Base-by-base conservation (phyloP, 768 basidiomycete species). In the Suillus variegatus region DNA sequence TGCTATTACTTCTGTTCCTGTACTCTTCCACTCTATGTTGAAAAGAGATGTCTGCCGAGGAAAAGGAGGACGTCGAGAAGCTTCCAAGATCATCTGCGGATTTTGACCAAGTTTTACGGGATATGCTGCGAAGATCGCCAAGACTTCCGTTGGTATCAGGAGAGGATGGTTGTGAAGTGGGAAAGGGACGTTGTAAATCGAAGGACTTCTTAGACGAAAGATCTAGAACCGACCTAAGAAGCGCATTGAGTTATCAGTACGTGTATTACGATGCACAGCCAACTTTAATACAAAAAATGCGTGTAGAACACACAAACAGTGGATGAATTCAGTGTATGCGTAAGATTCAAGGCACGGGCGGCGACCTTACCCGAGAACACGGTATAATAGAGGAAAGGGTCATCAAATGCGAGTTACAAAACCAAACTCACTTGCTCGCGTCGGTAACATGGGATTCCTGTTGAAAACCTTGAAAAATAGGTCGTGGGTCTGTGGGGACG, bases 401-500 rank as follows among this genome's bases (percentile, higher is more conserved):
- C 20, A 35, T 55, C 54, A 55, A 55, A 55, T 20, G 54, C 32
- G n/a, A 1, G 54, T 12, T 55, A 12, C 10, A 62, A 51, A 58
- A 10, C 5, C 13, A 25, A 28, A 77, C 88, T 78, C 77, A 89
- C 91, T 82, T 83, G 73, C 80, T 78, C 68, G 84, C 82, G 65
- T 82, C 79, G 61, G 78, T 73, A 46, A 79, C 78, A 69, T 86
- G 85, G 2, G 77, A 79, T 68, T 90, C 87, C 22, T 74, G 71
- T 68, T 78, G 78, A 54, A 82, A 68, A 43, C 40, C 77, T 3
- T 77, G 68, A 68, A 90, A 76, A 62, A 94, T 89, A 3, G 91
- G 93, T 25, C 92, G 80, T 10, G 91, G 92, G 70, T 94, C 93
- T 6, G 91, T 92, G 1, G 92, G 92, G 55, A n/a, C 89, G 87